Percentiles rank a stretch among this genome's conserved stretches.
Evolutionary conservation across 164 flowering plant genomes (phyloP).

Genomic region (Cinnamomum chago): DNA sequence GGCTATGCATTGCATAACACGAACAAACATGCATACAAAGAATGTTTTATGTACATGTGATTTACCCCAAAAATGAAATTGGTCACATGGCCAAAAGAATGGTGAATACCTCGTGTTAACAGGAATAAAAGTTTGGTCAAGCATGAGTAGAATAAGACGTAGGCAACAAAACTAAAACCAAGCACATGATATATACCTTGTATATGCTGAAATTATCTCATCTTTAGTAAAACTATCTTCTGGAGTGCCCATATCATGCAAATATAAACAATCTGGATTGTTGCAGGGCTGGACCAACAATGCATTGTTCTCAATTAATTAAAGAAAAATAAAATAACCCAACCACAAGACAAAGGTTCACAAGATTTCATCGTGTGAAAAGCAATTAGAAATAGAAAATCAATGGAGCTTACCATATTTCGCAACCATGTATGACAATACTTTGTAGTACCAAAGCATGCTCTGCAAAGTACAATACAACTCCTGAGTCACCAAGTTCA

Average conservation of each 20-base stretch:
- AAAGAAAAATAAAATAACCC: conserved; percentile 3
- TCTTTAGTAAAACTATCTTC: conserved; percentile 97
- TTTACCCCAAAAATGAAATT: too few relatives aligned
- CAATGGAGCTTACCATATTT: conserved; percentile 57
- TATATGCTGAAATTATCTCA: conserved; percentile 79
- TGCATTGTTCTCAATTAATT: too few relatives aligned
- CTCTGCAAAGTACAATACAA: conserved; percentile 45
- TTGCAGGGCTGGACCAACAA: conserved; percentile 50
- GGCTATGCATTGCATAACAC: too few relatives aligned
- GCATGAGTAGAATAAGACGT: too few relatives aligned
- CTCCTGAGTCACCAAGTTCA: background rate
- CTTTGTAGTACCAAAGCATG: conserved; percentile 98
- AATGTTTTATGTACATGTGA: too few relatives aligned
- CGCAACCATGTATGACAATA: conserved; percentile 98
- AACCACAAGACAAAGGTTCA: background rate
- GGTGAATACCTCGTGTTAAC: too few relatives aligned
- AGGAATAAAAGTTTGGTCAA: too few relatives aligned
- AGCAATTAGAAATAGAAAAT: too few relatives aligned
- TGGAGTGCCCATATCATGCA: conserved; percentile 93
- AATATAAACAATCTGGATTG: conserved; percentile 85
- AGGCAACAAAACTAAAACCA: too few relatives aligned
- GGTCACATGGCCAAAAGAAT: too few relatives aligned
- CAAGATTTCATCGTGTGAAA: background rate
- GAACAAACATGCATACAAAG: too few relatives aligned
- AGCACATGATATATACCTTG: conserved; percentile 49